phyloP scores from a whole-genome alignment of 345 rosid species.

The Lepidium sativum region DNA sequence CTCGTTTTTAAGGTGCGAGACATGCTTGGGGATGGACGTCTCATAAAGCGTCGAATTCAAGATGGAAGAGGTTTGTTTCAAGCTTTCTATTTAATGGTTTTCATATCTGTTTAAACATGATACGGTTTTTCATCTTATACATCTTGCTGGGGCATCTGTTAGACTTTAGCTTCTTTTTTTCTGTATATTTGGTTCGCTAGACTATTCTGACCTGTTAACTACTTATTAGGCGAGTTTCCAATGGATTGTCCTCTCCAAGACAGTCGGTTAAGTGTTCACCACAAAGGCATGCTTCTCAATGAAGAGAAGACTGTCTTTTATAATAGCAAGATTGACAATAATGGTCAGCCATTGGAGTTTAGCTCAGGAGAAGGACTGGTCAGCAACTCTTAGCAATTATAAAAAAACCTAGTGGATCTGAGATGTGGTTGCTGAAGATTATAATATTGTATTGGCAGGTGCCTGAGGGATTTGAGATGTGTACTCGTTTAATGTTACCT shows the following conservation, averaged over 20 bases:
- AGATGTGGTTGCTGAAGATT: neutral
- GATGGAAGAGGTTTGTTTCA: slow-evolving; percentile 74
- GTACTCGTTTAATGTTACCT: slow-evolving; percentile 90
- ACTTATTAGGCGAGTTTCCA: slow-evolving; percentile 81
- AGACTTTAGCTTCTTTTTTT: neutral
- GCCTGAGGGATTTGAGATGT: slow-evolving; percentile 98
- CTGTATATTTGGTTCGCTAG: neutral
- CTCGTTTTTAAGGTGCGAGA: slow-evolving; percentile 69
- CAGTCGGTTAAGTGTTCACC: slow-evolving; percentile 70
- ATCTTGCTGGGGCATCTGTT: slow-evolving; percentile 3
- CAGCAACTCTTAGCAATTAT: slow-evolving; percentile 26
- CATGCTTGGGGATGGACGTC: slow-evolving; percentile 96
- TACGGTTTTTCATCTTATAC: neutral
- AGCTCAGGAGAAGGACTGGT: slow-evolving; percentile 95
- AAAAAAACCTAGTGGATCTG: neutral
- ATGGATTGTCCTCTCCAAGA: slow-evolving; percentile 98
- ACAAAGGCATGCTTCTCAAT: slow-evolving; percentile 83
- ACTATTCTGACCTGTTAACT: slow-evolving; percentile 16
- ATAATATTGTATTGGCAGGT: slow-evolving; percentile 37
- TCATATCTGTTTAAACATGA: neutral
- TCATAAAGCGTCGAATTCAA: slow-evolving; percentile 75
- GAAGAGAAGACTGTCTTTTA: slow-evolving; percentile 67
- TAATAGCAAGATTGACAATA: slow-evolving; percentile 64
- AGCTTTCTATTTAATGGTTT: neutral
- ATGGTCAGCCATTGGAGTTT: slow-evolving; percentile 82